Percentiles rank a stretch among this genome's conserved stretches.
Evolutionary conservation across 345 rosid genomes (phyloP).

Genomic region (Boechera divaricarpa): DNA sequence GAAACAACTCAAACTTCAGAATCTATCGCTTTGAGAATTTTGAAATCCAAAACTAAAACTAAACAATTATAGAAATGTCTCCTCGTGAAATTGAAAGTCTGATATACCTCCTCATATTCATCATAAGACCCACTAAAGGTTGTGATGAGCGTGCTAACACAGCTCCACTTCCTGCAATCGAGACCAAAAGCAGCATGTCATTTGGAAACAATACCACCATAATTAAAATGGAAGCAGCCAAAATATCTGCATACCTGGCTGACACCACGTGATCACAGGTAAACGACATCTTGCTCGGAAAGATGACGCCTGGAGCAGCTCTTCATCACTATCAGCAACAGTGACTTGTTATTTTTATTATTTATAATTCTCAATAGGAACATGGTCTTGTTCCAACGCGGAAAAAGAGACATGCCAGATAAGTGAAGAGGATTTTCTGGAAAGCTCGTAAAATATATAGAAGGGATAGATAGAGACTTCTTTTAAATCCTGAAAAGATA

Average conservation of each 20-base stretch:
- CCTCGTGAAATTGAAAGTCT: conserved; percentile 20
- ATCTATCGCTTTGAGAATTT: conserved; percentile 28
- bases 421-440: conserved; percentile 5
- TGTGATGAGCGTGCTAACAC: conserved; percentile 98
- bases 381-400: conserved; percentile 11
- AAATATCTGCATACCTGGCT: conserved; percentile 62
- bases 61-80: conserved; percentile 14
- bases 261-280: conserved; percentile 95
- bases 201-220: conserved; percentile 27
- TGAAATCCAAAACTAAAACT: conserved; percentile 30
- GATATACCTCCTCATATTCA: conserved; percentile 92
- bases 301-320: conserved; percentile 79
- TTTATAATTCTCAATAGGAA: conserved; percentile 20
- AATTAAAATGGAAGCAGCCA: conserved; percentile 27
- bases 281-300: conserved; percentile 90
- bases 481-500: neutral
- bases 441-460: neutral
- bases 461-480: neutral
- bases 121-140: conserved; percentile 95
- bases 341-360: conserved; percentile 27
- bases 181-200: conserved; percentile 39
- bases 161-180: conserved; percentile 72
- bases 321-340: conserved; percentile 69
- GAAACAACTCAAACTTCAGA: conserved; percentile 32
- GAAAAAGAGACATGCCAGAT: conserved; percentile 5